Conservation (phyloP, 1,284 basidiomycete genomes). For the Rhodotorula glutinis region DNA sequence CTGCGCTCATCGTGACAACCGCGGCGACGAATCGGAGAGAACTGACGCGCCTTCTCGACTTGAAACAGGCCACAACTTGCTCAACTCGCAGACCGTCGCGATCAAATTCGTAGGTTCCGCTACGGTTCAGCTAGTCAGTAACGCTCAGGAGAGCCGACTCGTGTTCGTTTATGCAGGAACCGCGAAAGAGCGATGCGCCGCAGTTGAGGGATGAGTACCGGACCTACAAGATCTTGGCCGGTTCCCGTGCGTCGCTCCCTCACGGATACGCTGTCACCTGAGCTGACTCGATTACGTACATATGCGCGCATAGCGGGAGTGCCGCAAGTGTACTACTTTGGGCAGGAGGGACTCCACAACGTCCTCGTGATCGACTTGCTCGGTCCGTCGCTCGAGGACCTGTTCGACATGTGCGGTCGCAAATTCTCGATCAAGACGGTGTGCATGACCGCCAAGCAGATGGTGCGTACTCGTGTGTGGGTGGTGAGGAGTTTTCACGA, state of each 20-base stretch:
- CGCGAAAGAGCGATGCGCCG: conserved; percentile 91
- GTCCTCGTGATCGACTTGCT: conserved; percentile 94
- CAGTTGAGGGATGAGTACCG: conserved; percentile 95
- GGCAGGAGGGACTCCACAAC: conserved; percentile 95
- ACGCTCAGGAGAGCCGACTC: not conserved
- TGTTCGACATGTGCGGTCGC: conserved; percentile 93
- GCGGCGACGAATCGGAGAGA: no score
- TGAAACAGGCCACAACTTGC: conserved; percentile 82
- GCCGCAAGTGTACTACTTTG: conserved; percentile 90
- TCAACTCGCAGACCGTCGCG: conserved; percentile 92
- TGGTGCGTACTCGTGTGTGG: conserved; percentile 60
- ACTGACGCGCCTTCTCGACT: no score
- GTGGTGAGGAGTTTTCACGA: no score
- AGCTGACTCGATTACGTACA: no score
- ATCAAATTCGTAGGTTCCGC: conserved; percentile 91
- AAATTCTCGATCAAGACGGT: conserved; percentile 95
- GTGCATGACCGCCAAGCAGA: conserved; percentile 93
- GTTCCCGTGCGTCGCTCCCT: conserved; percentile 67
- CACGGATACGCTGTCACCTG: not conserved
- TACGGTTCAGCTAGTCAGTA: no score
- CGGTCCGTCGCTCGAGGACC: conserved; percentile 86
- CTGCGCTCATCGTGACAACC: no score
- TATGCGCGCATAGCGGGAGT: conserved; percentile 19
- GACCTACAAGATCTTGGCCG: conserved; percentile 90
- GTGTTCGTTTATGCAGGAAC: conserved; percentile 62